Evolutionary conservation across 2,329 filamentous ascomycete genomes (phyloP), one percentile per base, ranked within the genome.

Genomic region (Talaromyces sp.): DNA sequence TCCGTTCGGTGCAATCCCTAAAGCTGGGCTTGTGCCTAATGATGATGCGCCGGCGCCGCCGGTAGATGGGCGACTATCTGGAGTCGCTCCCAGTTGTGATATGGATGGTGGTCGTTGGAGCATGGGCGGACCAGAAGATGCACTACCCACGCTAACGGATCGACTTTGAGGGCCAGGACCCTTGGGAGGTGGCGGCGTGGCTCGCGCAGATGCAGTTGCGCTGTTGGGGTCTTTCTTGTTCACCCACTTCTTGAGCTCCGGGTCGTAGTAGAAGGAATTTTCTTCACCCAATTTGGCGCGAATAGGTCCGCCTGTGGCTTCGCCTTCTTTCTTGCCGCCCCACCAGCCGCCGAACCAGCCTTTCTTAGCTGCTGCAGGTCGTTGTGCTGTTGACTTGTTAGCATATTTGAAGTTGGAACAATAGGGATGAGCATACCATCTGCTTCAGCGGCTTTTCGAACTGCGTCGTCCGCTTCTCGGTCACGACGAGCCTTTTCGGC

Each of bases 191-290:
- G 95, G 93, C 1, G 94, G 91, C 0, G 93, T 88, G 1, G 88
- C 88, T 56, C 81, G 80, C 31, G 81, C 74, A n/a, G 81, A 78
- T 27, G 83, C 75, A 35, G 85, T 86, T 63, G 90, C 89, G 8
- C 86, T 85, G 14, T 81, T 81, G 13, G 89, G 89, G 11, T 87
- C 87, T 75, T 97, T 97, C 83, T 97, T 97, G 82, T 99, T 98
- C 75, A 99, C 85, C 96, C 96, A 99, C 75, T 95, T 93, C 82
- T 96, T 96, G 61, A 97, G 85, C n/a, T 97, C 91, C 2, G 93
- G 90, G 74, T 99, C 95, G 73, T 95, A 99, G 70, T 94, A 90
- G 78, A 99, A 97, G 54, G 89, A 92, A 76, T 88, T 97, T 73
- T 95, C 88, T 77, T 99, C 96, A 67, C 94, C 96, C 9, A 99